These are phyloP conservation scores for Prunus fruticosa DNA, from an alignment of 306 rosid genomes.

Conservation along the genomic window DNA sequence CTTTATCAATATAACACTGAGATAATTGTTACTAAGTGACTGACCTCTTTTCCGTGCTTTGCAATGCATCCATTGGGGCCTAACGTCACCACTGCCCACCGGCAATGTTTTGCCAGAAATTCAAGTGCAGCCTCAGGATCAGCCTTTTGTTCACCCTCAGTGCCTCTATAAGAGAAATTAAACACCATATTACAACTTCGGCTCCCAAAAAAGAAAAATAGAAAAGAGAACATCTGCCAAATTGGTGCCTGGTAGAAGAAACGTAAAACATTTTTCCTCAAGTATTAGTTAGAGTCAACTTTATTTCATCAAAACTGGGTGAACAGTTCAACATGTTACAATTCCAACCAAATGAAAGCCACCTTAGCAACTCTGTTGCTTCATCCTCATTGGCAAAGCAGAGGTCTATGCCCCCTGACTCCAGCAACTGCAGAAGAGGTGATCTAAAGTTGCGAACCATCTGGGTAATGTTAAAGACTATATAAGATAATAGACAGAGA, in stretches of 20 bases:
- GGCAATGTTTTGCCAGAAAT: constrained; percentile 70
- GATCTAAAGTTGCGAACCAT: constrained; percentile 74
- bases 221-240: not conserved
- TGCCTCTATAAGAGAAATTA: constrained; percentile 26
- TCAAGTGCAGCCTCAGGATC: constrained; percentile 62
- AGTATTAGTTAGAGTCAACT: constrained; percentile 20
- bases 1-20: not conserved
- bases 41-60: constrained; percentile 86
- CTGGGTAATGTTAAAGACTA: constrained; percentile 52
- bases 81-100: constrained; percentile 91
- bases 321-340: not conserved
- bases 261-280: not conserved
- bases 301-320: constrained; percentile 15
- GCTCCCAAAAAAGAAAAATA: not conserved
- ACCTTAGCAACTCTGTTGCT: constrained; percentile 92
- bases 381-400: constrained; percentile 99
- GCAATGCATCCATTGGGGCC: constrained; percentile 85
- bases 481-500: constrained; percentile 21
- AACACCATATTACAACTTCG: constrained; percentile 9
- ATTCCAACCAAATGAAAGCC: constrained; percentile 12
- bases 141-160: constrained; percentile 53
- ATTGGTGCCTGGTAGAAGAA: constrained; percentile 1
- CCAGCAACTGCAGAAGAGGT: constrained; percentile 67
- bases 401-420: constrained; percentile 76
- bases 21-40: constrained; percentile 4